Evolutionary conservation across 768 basidiomycete species (phyloP).

Genomic region (Collybiopsis luxurians): DNA sequence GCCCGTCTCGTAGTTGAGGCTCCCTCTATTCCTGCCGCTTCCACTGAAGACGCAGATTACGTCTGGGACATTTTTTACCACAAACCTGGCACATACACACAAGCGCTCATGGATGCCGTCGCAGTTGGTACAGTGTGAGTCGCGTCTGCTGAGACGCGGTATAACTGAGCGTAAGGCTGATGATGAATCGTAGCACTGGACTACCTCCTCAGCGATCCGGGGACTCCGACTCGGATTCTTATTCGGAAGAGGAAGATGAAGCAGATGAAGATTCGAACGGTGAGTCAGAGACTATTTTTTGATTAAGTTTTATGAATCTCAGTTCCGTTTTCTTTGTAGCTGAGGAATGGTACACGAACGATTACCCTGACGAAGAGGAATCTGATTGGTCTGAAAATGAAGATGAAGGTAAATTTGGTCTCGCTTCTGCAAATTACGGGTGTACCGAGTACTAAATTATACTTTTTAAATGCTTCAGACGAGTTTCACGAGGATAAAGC

Average conservation of each 20-base stretch:
- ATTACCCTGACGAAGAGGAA: conserved; percentile 75
- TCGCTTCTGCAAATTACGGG: too few relatives aligned
- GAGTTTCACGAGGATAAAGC: conserved; percentile 49
- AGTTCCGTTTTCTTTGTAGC: conserved; percentile 34
- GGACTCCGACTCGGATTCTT: conserved; percentile 58
- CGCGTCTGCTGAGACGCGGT: neutral
- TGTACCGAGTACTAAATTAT: too few relatives aligned
- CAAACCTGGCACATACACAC: conserved; percentile 53
- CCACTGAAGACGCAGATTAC: conserved; percentile 54
- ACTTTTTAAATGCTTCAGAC: too few relatives aligned
- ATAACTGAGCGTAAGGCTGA: conserved; percentile 27
- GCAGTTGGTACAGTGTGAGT: conserved; percentile 66
- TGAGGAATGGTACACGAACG: conserved; percentile 83
- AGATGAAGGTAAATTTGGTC: conserved; percentile 28
- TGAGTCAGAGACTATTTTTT: conserved; percentile 22
- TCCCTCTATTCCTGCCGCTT: conserved; percentile 5
- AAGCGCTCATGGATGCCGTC: conserved; percentile 44
- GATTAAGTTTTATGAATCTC: neutral
- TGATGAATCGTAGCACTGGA: conserved; percentile 49
- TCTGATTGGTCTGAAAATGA: conserved; percentile 32
- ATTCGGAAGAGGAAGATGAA: conserved; percentile 68
- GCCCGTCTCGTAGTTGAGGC: conserved; percentile 19
- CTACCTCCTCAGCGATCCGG: conserved; percentile 57
- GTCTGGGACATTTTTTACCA: conserved; percentile 87
- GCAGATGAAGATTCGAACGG: conserved; percentile 87